These are phyloP conservation scores for Lentinula guzmanii DNA, from an alignment of 768 basidiomycete species.

Conservation along the genomic window DNA sequence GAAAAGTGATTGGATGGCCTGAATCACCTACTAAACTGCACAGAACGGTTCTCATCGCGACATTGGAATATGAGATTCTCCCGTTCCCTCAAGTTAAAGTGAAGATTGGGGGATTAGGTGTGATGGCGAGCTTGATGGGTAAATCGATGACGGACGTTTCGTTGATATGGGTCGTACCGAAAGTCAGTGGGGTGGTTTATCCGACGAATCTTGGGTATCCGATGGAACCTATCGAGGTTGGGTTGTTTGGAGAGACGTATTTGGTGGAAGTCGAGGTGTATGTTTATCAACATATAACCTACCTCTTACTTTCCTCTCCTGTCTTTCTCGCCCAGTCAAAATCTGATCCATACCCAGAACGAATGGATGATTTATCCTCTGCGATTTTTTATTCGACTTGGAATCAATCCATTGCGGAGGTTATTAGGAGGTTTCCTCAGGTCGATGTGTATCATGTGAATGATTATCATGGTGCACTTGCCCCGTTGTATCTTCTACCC, in stretches of 20 bases:
- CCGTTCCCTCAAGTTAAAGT: constrained; percentile 93
- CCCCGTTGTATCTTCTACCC: constrained; percentile 85
- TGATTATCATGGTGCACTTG: constrained; percentile 92
- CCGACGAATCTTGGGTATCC: constrained; percentile 71
- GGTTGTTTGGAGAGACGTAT: constrained; percentile 94
- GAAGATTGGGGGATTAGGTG: constrained; percentile 96
- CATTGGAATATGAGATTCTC: constrained; percentile 93
- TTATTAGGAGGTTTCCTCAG: constrained; percentile 78
- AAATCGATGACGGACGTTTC: constrained; percentile 98
- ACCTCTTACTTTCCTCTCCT: constrained; percentile 88
- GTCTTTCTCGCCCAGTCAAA: constrained; percentile 97
- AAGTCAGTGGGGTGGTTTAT: constrained; percentile 93
- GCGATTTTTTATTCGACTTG: constrained; percentile 98
- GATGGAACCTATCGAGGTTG: constrained; percentile 90
- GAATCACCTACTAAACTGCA: constrained; percentile 82
- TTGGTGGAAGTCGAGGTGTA: constrained; percentile 95
- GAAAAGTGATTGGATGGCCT: constrained; percentile 64
- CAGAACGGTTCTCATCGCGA: constrained; percentile 86
- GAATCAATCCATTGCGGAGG: constrained; percentile 95
- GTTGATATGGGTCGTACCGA: constrained; percentile 89
- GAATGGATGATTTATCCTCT: constrained; percentile 95
- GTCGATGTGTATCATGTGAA: constrained; percentile 95
- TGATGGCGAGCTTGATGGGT: constrained; percentile 97
- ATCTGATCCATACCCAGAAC: constrained; percentile 90
- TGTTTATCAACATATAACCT: constrained; percentile 91